Evolutionary conservation across 345 rosid species (phyloP), one percentile per base, ranked within the genome.

Genomic region (Salix koriyanagi): DNA sequence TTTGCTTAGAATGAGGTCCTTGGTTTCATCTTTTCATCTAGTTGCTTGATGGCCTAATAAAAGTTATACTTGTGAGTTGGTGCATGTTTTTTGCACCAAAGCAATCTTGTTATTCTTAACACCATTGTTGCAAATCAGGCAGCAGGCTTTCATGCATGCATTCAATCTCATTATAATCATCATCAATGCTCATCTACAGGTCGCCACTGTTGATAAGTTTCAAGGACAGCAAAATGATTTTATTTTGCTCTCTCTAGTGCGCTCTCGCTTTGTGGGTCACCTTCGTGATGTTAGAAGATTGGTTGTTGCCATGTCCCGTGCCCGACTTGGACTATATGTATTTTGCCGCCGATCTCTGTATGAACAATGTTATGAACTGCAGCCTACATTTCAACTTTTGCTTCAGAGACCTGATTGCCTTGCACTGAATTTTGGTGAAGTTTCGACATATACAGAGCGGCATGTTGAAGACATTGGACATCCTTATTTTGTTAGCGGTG

Each of bases 211-310:
- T 74, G 99, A 96, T 82, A 96, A 96, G 86, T 96, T 96, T 87
- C 99, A 96, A 88, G 99, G 99, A 52, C 99, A 96, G 80, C 99
- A 96, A 77, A 96, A 96, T 80, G 98, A 96, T 79, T 88, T 96
- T 70, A 90, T 93, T 36, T 89, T 96, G 89, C 88, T 96, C 37
- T 96, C 99, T 78, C 98, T 96, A 61, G 97, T 96, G 67, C 96
- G 97, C 10, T 90, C 96, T 68, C 98, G 97, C 74, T 96, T 91
- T 81, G 99, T 96, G 30, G 99, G 99, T 76, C 99, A 93, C 86
- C 90, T 96, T 74, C 98, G 98, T 75, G 99, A 93, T 83, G 99
- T 93, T 58, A 86, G 98, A 86, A 91, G 99, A 87, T 86, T 96
- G 87, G 86, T 93, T 70, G 98, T 96, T 23, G 99, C 99, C 77